phyloP scores from a whole-genome alignment of 2,329 filamentous ascomycete genomes.

The Elsinoe perseae region DNA sequence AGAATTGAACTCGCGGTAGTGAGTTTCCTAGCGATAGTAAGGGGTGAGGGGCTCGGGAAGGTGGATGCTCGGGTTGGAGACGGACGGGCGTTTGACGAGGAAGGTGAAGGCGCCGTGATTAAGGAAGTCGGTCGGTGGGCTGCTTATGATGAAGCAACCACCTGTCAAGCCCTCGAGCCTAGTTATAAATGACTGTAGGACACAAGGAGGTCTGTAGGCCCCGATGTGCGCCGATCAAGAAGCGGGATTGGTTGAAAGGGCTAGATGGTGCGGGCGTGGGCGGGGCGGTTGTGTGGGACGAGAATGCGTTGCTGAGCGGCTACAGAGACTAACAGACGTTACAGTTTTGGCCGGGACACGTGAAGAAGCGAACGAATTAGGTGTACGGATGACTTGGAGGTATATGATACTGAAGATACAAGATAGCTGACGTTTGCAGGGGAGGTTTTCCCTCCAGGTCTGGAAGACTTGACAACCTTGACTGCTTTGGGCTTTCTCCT shows the following conservation, averaged over 20 bases:
- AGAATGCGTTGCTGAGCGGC: conserved; percentile 1
- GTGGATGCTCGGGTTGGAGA: conserved; percentile 21
- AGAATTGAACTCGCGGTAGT: conserved; percentile 44
- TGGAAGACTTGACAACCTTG: neutral
- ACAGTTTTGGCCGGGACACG: conserved; percentile 11
- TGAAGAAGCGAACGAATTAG: neutral
- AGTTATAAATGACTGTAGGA: conserved; percentile 2
- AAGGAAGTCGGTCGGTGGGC: conserved; percentile 8
- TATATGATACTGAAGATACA: neutral
- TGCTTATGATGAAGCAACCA: conserved; percentile 14
- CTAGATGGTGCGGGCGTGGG: conserved; percentile 10
- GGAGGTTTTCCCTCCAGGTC: neutral
- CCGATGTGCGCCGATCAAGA: conserved; percentile 9
- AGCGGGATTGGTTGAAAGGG: conserved; percentile 13
- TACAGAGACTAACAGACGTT: conserved; percentile 3
- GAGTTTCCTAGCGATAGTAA: conserved; percentile 39
- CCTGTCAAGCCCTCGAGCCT: neutral
- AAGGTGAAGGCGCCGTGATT: conserved; percentile 19
- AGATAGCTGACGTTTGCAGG: neutral
- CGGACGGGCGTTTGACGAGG: conserved; percentile 16
- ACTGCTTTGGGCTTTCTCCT: neutral
- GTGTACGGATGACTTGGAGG: neutral
- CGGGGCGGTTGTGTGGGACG: conserved; percentile 5
- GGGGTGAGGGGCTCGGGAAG: conserved; percentile 23
- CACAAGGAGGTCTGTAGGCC: neutral